Percentiles rank a stretch among this genome's conserved stretches.
These are phyloP conservation scores for Cercospora sesami DNA, from an alignment of 2,329 filamentous ascomycete species.

Conservation along the genomic window DNA sequence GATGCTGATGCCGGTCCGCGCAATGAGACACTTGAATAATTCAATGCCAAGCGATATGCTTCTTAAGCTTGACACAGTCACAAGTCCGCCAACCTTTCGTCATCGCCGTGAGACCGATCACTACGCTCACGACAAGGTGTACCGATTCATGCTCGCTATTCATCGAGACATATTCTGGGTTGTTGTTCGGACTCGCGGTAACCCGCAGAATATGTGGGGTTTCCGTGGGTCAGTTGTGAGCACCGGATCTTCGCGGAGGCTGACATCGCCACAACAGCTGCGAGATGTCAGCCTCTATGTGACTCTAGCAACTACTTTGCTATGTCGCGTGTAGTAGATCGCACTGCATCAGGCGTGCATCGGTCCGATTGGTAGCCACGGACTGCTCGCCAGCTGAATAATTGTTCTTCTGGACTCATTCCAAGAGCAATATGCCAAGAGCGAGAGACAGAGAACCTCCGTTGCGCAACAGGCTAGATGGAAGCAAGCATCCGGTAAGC, in stretches of 20 bases:
- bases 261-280: conserved; percentile 11
- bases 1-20: conserved; percentile 6
- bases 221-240: neutral
- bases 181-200: neutral
- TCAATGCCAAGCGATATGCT: conserved; percentile 9
- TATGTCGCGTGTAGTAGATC: neutral
- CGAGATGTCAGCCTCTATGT: conserved; percentile 8
- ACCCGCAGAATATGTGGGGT: conserved; percentile 2
- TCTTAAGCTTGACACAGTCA: conserved; percentile 4
- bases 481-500: neutral
- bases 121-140: neutral
- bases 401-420: neutral
- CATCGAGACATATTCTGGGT: neutral
- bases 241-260: conserved; percentile 12
- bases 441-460: neutral
- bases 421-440: neutral
- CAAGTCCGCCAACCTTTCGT: conserved; percentile 1
- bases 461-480: neutral
- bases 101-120: neutral
- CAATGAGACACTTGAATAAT: neutral
- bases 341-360: neutral
- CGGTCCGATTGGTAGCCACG: neutral
- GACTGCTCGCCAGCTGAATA: neutral
- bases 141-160: neutral
- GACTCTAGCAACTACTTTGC: neutral